Evolutionary conservation across 371 early-diverging fungal species (phyloP), one percentile per base, ranked within the genome.

Genomic region (Mortierella sp.): DNA sequence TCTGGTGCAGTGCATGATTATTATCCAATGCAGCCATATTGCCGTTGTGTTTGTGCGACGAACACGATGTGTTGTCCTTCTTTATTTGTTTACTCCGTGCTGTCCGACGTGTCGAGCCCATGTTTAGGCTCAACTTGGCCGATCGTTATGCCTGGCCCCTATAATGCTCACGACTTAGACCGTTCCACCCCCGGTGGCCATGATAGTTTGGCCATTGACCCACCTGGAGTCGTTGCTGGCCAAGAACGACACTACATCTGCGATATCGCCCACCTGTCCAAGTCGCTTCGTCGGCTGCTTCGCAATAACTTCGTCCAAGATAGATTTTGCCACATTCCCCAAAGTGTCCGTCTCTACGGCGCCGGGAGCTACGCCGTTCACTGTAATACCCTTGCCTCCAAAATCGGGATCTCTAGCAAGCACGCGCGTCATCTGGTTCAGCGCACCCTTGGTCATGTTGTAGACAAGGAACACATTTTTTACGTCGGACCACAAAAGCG

Each of bases 201-300:
- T 21, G 19, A 64, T 17, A 9, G 55, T 56, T 30, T 64, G 56
- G 1, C 64, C 64, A 9, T 53, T 64, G 31, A 64, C 50, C 56
- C 56, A 64, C 5, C 49, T 56, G 15, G 56, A 49, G 14, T 56
- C 64, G 9, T 24, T 17, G 23, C 64, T 41, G n/a, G 51, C 64
- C 32, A 64, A 32, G 56, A 64, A 64, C 19, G 50, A 24, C 9
- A 56, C 57, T 3, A 48, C 57, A 11, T 15, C 50, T 3, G 64
- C 56, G n/a, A 64, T 41, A 26, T 64, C 64, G 21, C 50, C 56
- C 7, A n/a, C 14, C n/a, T 7, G 24, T 6, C 56, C 64, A 2
- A 56, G 17, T 24, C 64, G 64, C 23, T 56, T 56, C 26, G 46
- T 28, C 28, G 56, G 41, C n/a, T 27, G 34, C 19, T 24, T 28